Evolutionary conservation across 2,329 filamentous ascomycete species (phyloP), one percentile per base, ranked within the genome.

Genomic region (Diplodia intermedia): DNA sequence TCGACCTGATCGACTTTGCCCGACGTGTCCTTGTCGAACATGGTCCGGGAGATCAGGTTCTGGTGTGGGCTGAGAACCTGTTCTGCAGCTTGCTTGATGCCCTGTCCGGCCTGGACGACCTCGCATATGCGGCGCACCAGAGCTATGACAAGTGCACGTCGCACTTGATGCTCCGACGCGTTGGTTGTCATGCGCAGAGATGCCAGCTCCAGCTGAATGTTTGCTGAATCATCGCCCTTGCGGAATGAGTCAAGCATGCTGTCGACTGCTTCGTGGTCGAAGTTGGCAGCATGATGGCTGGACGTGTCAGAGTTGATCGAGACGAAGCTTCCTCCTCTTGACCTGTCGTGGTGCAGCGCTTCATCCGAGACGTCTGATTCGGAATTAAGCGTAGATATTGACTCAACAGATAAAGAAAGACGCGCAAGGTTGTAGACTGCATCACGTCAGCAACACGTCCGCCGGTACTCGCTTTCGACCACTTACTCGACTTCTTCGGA

Each of bases 131-230:
- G 90, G 74, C 91, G 92, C 74, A 92, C 91, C 76, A 98, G 94
- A 0, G 94, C 91, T 2, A 90, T 88, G 2, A 92, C 92, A 29
- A 98, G 90, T 18, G 95, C 93, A 40, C 90, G 90, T 54, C 94
- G 91, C 75, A 98, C 92, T 78, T 95, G 91, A 71, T 90, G 86
- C 75, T 97, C 94, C 0, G 93, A 94, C 2, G 95, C 95, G 75
- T 98, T 93, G 74, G 91, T 92, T 66, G 90, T 91, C 78, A 99
- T 92, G 12, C 94, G 90, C n/a, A 98, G 85, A 56, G 93, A 92
- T 83, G 94, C 97, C 70, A 99, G 91, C 78, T 99, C 95, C 40
- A 98, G 87, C 77, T 94, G 93, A 74, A 97, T 94, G 71, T 97
- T 95, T 76, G 96, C 92, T 12, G 89, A 87, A 15, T 88, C 86